These are phyloP conservation scores for Epicoccum nigrum DNA, from an alignment of 2,329 filamentous ascomycete species.

Conservation along the genomic window DNA sequence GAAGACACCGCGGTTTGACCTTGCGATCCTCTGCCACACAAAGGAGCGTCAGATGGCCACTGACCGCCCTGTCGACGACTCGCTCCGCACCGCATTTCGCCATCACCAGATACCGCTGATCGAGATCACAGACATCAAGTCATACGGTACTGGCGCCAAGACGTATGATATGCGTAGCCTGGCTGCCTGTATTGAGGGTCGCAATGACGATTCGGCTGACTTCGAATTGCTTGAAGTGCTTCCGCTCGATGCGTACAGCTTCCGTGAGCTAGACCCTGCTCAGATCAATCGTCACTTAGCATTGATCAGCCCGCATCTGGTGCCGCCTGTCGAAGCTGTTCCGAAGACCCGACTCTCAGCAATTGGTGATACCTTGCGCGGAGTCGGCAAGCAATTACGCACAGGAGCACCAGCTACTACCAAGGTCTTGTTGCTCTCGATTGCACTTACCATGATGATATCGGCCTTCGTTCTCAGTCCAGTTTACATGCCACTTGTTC, in stretches of 20 bases:
- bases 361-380: conserved; percentile 10
- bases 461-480: conserved; percentile 23
- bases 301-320: conserved; percentile 35
- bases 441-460: conserved; percentile 27
- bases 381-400: conserved; percentile 17
- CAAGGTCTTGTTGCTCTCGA: conserved; percentile 11
- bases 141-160: conserved; percentile 31
- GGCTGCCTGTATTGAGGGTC: conserved; percentile 41
- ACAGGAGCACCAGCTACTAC: conserved; percentile 7
- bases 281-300: conserved; percentile 49
- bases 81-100: conserved; percentile 33
- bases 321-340: conserved; percentile 3
- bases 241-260: conserved; percentile 42
- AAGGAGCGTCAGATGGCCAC: conserved; percentile 15
- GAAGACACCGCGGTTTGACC: conserved; percentile 28
- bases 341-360: conserved; percentile 8
- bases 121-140: conserved; percentile 38
- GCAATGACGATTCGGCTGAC: conserved; percentile 24
- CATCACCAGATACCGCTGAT: conserved; percentile 36
- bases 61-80: conserved; percentile 24
- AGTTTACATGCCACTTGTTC: conserved; percentile 17
- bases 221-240: conserved; percentile 39
- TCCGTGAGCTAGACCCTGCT: conserved; percentile 42
- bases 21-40: conserved; percentile 42
- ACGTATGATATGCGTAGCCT: conserved; percentile 32